Evolutionary conservation across 2,329 filamentous ascomycete genomes (phyloP).

Genomic region (Exophiala calicioides): DNA sequence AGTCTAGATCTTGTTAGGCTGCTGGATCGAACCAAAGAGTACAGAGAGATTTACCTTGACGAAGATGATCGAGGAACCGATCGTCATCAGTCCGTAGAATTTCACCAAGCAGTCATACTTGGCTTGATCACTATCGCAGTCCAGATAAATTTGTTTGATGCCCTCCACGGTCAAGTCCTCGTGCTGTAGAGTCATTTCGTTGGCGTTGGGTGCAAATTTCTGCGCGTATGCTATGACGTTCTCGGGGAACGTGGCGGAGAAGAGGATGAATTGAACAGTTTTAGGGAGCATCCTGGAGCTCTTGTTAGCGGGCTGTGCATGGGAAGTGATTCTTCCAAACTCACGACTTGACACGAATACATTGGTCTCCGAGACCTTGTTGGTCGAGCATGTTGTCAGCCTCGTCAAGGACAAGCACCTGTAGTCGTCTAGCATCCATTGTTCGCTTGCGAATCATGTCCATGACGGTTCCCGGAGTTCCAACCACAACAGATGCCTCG

Average conservation of each 20-base stretch:
- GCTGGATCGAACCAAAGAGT: not conserved
- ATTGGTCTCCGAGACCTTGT: constrained; percentile 93
- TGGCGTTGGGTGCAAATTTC: constrained; percentile 81
- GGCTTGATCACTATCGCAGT: constrained; percentile 76
- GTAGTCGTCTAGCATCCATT: constrained; percentile 71
- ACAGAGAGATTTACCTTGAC: constrained; percentile 66
- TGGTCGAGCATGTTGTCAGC: constrained; percentile 99
- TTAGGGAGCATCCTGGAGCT: constrained; percentile 68
- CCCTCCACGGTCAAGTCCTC: constrained; percentile 94
- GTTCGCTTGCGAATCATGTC: constrained; percentile 78
- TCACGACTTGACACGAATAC: constrained; percentile 81
- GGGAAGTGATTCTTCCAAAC: constrained; percentile 36
- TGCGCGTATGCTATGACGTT: constrained; percentile 81
- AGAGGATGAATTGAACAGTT: constrained; percentile 82
- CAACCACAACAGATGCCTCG: constrained; percentile 78
- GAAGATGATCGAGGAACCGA: constrained; percentile 97
- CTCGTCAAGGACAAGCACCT: constrained; percentile 88
- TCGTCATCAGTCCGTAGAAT: constrained; percentile 93
- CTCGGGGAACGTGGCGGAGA: constrained; percentile 90
- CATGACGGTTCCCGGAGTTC: constrained; percentile 89
- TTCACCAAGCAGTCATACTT: constrained; percentile 90
- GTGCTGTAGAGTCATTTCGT: constrained; percentile 82
- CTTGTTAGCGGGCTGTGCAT: constrained; percentile 31
- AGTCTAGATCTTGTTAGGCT: constrained; percentile 56
- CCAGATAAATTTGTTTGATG: constrained; percentile 97